Base-by-base conservation (phyloP, 1,139 yeast species). In the Saccharomycopsis crataegensis region DNA sequence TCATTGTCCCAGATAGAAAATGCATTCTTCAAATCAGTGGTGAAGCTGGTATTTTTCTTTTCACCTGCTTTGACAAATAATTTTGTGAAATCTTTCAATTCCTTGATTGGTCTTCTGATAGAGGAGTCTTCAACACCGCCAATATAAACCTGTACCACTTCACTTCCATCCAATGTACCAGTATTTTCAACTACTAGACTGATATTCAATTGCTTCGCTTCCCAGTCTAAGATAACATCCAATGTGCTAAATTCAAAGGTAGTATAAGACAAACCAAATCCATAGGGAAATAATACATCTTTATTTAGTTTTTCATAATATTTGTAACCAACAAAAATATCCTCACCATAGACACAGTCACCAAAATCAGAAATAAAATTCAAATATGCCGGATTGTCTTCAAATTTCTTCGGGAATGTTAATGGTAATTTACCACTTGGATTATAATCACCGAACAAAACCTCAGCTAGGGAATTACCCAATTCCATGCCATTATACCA, bases 391-490 rank as follows among this genome's bases (percentile, higher is more conserved):
- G 60, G 79, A 79, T 34, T 83, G 57, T 80, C 83, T 59, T 69
- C 75, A 48, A 69, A 70, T 59, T 78, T 76, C 62, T 72, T 75
- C 11, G 86, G 85, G 60, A 82, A 73, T 1, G 86, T 80, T 60
- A 80, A 80, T 0, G 87, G 85, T 47, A 82, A 69, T 59, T 77
- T 74, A 3, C 86, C 87, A 17, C 82, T 77, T 7, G 86, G 86
- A 60, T 79, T 79, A 22, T 69, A 71, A 40, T 77, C 81, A 1
- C 86, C 86, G 66, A 79, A 82, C 52, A 78, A 65, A n/a, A 77
- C 64, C 38, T 77, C 78, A 1, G 77, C 78, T 48, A 77, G 69
- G 11, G 75, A 77, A 60, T 70, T 59, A 54, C 76, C 79, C 58
- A 71, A 73, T 64, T 69, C 78, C 62, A 81, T 83, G 31, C 86